A percentile compares a stretch with the other conserved stretches of the same genome.
Evolutionary conservation across 2,329 filamentous ascomycete species (phyloP).

Genomic region (Tolypocladium pustulatum): DNA sequence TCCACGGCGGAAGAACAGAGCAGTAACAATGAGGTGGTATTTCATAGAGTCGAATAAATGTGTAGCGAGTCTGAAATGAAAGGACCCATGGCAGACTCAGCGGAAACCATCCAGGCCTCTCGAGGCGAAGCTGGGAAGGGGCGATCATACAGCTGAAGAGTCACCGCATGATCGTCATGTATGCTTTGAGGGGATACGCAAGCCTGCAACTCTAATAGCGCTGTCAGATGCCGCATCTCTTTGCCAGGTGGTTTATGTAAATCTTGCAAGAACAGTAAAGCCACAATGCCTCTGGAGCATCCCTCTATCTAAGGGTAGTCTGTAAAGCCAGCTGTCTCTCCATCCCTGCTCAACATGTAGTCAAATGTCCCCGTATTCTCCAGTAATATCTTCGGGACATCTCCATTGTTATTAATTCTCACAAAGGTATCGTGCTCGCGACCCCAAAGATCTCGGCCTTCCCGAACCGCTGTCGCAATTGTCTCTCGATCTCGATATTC

Average conservation of each 20-base stretch:
- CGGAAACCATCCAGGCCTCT: not conserved
- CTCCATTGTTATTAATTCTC: conserved; percentile 36
- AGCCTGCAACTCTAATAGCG: too few relatives aligned
- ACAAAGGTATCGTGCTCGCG: conserved; percentile 35
- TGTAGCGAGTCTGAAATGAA: not conserved
- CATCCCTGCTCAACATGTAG: conserved; percentile 37
- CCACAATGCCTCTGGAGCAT: not conserved
- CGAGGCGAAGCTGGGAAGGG: not conserved
- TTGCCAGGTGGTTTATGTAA: conserved; percentile 28
- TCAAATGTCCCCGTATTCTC: conserved; percentile 26
- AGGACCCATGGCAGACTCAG: not conserved
- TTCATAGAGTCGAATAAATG: not conserved
- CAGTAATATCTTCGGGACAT: conserved; percentile 38
- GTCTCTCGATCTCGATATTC: conserved; percentile 33
- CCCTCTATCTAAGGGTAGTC: conserved; percentile 35
- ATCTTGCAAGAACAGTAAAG: not conserved
- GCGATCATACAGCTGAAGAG: too few relatives aligned
- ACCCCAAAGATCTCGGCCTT: conserved; percentile 45
- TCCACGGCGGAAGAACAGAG: not conserved
- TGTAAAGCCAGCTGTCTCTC: conserved; percentile 33
- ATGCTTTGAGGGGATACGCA: too few relatives aligned
- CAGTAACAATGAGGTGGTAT: not conserved
- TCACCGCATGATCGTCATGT: too few relatives aligned
- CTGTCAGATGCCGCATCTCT: too few relatives aligned
- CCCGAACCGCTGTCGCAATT: conserved; percentile 39